A percentile compares a stretch with the other conserved stretches of the same genome.
Evolutionary conservation across 768 basidiomycete genomes (phyloP).

Genomic region (Antrodiella citrinella): DNA sequence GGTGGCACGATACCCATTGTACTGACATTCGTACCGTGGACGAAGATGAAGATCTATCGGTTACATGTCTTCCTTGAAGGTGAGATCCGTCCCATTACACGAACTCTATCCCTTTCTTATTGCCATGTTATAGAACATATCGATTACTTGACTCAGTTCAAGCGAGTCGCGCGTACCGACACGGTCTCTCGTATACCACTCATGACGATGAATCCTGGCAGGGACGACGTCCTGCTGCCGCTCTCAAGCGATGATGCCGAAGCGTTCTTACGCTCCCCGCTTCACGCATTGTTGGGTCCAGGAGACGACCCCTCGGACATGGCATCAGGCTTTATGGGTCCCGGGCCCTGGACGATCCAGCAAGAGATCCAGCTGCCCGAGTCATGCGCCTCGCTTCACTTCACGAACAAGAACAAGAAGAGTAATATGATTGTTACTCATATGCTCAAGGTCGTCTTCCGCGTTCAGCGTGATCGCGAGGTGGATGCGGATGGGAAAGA

Average conservation of each 20-base stretch:
- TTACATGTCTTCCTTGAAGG: conserved; percentile 76
- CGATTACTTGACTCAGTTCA: conserved; percentile 69
- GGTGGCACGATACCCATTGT: conserved; percentile 76
- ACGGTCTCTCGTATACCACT: conserved; percentile 52
- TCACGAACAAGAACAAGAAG: conserved; percentile 72
- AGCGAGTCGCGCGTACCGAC: conserved; percentile 63
- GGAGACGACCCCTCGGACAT: conserved; percentile 48
- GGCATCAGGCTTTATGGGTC: conserved; percentile 57
- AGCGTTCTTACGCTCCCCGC: conserved; percentile 58
- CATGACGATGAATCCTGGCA: conserved; percentile 49
- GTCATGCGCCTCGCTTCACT: conserved; percentile 53
- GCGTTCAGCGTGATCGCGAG: conserved; percentile 79
- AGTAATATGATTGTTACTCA: conserved; percentile 75
- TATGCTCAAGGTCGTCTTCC: conserved; percentile 69
- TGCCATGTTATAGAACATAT: conserved; percentile 57
- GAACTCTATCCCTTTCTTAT: background rate
- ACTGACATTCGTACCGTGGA: conserved; percentile 74
- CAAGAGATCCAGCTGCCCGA: conserved; percentile 61
- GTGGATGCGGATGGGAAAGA: conserved; percentile 55
- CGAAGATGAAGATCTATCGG: conserved; percentile 75
- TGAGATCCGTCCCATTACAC: conserved; percentile 23
- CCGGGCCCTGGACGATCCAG: conserved; percentile 84
- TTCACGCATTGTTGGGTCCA: conserved; percentile 40
- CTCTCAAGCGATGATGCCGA: conserved; percentile 62
- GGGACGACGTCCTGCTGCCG: conserved; percentile 63